These are phyloP conservation scores for Holtermanniella nyarrowii DNA, from an alignment of 768 basidiomycete genomes.

Conservation along the genomic window DNA sequence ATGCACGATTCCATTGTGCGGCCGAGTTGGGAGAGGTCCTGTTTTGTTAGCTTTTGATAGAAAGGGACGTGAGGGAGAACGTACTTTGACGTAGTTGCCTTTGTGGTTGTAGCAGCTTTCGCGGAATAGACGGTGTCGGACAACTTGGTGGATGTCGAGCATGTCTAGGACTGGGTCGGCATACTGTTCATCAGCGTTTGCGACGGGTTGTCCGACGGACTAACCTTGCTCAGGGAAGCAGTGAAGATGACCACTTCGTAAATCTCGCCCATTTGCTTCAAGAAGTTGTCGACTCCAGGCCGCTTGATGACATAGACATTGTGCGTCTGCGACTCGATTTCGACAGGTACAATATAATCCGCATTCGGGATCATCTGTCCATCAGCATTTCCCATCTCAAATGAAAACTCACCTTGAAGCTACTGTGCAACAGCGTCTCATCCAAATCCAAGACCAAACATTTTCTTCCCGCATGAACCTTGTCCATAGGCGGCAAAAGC, in stretches of 20 bases:
- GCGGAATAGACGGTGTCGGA: constrained; percentile 85
- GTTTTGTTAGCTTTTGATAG: constrained; percentile 1
- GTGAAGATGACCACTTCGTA: constrained; percentile 98
- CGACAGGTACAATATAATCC: constrained; percentile 97
- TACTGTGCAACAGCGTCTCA: constrained; percentile 92
- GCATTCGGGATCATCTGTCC: constrained; percentile 78
- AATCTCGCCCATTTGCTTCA: constrained; percentile 96
- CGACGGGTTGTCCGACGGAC: constrained; percentile 16
- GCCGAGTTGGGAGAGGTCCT: constrained; percentile 96
- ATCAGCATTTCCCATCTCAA: neutral
- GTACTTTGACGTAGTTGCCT: constrained; percentile 97
- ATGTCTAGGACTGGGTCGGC: constrained; percentile 98
- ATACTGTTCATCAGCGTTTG: constrained; percentile 50
- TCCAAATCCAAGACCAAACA: constrained; percentile 94
- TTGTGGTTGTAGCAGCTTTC: constrained; percentile 99
- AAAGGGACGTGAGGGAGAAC: constrained; percentile 10
- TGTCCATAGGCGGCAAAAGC: constrained; percentile 71
- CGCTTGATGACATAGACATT: constrained; percentile 99
- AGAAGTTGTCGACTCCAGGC: constrained; percentile 91
- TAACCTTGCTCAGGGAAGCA: constrained; percentile 89
- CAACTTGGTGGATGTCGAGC: constrained; percentile 82
- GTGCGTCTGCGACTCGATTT: constrained; percentile 96
- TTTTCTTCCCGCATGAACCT: constrained; percentile 76
- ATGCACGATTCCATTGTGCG: constrained; percentile 87
- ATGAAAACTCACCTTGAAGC: constrained; percentile 69